Conservation (phyloP, 345 rosid species). For the Sonneratia caseolaris region DNA sequence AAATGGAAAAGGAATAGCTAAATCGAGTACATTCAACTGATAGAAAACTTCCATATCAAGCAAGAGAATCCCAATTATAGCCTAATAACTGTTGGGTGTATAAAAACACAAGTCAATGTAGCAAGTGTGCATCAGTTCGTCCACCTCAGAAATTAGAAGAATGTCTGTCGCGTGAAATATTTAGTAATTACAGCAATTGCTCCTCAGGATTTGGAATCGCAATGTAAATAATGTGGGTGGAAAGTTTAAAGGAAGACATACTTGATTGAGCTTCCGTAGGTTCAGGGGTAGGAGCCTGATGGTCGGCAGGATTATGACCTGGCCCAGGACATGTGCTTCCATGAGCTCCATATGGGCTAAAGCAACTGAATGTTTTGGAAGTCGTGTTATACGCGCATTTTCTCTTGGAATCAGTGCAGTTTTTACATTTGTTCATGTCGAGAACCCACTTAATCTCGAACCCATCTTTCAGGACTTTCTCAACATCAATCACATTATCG, state of each 20-base stretch:
- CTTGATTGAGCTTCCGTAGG: not conserved
- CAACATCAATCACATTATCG: not conserved
- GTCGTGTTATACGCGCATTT: conserved; percentile 13
- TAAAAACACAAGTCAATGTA: not conserved
- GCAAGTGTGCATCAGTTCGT: too few species aligned
- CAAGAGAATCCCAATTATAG: too few species aligned
- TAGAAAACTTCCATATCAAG: too few species aligned
- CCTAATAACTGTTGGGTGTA: too few species aligned
- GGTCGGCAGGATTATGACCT: not conserved
- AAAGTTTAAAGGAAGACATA: not conserved
- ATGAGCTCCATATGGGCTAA: conserved; percentile 7
- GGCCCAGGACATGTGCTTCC: not conserved
- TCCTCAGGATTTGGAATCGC: not conserved
- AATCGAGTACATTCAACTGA: too few species aligned
- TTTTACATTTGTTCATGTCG: conserved; percentile 1
- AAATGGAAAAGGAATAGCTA: not conserved
- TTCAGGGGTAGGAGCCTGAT: not conserved
- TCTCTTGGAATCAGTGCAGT: conserved; percentile 6
- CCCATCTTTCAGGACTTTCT: conserved; percentile 8
- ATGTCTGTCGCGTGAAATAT: too few species aligned
- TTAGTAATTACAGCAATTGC: too few species aligned
- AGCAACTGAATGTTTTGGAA: conserved; percentile 5
- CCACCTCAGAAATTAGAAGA: not conserved
- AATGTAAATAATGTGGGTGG: not conserved
- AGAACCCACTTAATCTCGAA: conserved; percentile 18